These are phyloP conservation scores for Rubus idaeus DNA, from an alignment of 306 rosid genomes.

Conservation along the genomic window DNA sequence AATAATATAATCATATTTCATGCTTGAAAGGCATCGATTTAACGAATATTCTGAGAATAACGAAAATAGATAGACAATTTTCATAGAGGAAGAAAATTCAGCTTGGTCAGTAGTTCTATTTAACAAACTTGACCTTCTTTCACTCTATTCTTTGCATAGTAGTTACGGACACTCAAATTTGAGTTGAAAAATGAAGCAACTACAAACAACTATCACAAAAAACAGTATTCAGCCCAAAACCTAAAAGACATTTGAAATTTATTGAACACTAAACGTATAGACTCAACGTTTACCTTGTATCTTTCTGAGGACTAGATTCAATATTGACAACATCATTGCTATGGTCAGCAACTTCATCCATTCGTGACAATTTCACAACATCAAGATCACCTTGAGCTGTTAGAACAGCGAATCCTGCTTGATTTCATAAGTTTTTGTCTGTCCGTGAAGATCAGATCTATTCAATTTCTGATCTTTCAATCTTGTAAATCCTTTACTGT, in stretches of 20 bases:
- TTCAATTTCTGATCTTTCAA: constrained; percentile 44
- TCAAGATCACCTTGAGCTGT: constrained; percentile 41
- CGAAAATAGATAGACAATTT: neutral
- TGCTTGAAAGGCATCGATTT: neutral
- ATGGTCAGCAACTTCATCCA: constrained; percentile 30
- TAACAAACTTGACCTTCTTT: neutral
- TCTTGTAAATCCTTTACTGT: constrained; percentile 30
- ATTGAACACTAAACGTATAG: constrained; percentile 20
- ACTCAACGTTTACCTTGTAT: constrained; percentile 45
- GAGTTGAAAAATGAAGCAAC: constrained; percentile 1
- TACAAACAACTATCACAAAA: neutral
- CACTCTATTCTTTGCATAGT: neutral
- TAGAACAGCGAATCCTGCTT: constrained; percentile 28
- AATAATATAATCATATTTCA: neutral
- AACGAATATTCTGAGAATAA: neutral
- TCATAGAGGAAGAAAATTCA: neutral
- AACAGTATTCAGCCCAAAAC: constrained; percentile 16
- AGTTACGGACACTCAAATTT: neutral
- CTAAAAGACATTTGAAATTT: constrained; percentile 7
- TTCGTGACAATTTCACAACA: constrained; percentile 33
- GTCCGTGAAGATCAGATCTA: constrained; percentile 34
- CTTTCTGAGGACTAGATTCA: constrained; percentile 44
- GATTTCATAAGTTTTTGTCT: constrained; percentile 30
- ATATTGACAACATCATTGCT: constrained; percentile 40
- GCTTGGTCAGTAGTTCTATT: neutral